Percentiles rank a stretch among this genome's conserved stretches.
Conservation (phyloP, 495 filamentous ascomycete genomes). For the Chaetomidium leptoderma region DNA sequence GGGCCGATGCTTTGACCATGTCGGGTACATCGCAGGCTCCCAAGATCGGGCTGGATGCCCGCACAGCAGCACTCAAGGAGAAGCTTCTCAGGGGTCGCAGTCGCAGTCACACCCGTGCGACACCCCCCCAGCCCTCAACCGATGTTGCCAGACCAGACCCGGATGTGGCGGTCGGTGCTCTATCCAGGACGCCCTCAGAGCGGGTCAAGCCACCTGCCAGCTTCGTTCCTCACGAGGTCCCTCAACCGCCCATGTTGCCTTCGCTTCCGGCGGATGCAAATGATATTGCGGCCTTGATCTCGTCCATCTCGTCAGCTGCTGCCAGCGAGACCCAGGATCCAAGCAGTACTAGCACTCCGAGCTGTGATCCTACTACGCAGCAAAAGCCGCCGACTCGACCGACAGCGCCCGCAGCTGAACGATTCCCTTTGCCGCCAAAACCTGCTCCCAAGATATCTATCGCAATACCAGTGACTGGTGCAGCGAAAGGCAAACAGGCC, state of each 20-base stretch:
- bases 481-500: neutral
- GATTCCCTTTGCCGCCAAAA: neutral
- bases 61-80: conserved; percentile 27
- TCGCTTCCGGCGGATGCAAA: conserved; percentile 22
- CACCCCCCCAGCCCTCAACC: neutral
- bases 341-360: neutral
- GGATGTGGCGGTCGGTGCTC: neutral
- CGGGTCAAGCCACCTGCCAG: conserved; percentile 1
- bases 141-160: neutral
- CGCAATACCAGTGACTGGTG: neutral
- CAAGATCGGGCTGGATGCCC: conserved; percentile 21
- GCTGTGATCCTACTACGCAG: neutral
- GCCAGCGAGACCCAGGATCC: neutral
- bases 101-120: conserved; percentile 12
- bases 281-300: conserved; percentile 28
- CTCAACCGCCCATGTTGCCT: conserved; percentile 6
- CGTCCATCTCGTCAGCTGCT: conserved; percentile 16
- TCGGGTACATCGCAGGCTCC: neutral
- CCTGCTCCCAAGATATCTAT: neutral
- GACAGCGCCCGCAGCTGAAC: neutral
- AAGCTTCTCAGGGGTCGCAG: conserved; percentile 21
- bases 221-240: conserved; percentile 9
- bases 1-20: neutral
- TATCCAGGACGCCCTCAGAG: neutral
- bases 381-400: neutral